These are phyloP conservation scores for Pterocarpus macrocarpus DNA, from an alignment of 306 rosid genomes.

Conservation along the genomic window DNA sequence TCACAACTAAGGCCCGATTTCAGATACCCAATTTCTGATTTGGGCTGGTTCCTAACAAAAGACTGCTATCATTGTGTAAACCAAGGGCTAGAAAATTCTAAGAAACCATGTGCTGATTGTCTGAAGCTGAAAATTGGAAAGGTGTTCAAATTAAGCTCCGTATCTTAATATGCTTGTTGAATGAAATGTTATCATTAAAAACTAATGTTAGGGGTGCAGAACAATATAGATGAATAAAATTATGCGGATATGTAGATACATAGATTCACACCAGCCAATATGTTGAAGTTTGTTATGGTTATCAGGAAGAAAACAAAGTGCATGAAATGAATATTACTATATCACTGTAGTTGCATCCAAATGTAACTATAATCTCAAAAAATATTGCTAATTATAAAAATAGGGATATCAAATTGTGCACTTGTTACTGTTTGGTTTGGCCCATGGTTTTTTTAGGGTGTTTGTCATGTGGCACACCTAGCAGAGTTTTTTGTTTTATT, in stretches of 20 bases:
- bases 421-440: background rate
- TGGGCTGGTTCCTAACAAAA: background rate
- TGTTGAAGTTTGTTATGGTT: background rate
- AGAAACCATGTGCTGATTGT: background rate
- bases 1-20: too few species aligned
- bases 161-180: background rate
- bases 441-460: background rate
- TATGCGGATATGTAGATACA: background rate
- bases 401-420: background rate
- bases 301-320: background rate
- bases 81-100: background rate
- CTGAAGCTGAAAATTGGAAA: background rate
- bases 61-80: background rate
- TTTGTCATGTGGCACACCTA: background rate
- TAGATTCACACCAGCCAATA: background rate
- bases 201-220: background rate
- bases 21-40: too few species aligned
- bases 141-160: background rate
- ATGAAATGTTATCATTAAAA: background rate
- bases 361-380: background rate
- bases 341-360: conserved; percentile 5
- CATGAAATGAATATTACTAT: conserved; percentile 1
- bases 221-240: background rate
- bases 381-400: background rate
- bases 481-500: too few species aligned